Evolutionary conservation across 306 rosid genomes (phyloP), one percentile per base, ranked within the genome.

Genomic region (Rosa chinensis): DNA sequence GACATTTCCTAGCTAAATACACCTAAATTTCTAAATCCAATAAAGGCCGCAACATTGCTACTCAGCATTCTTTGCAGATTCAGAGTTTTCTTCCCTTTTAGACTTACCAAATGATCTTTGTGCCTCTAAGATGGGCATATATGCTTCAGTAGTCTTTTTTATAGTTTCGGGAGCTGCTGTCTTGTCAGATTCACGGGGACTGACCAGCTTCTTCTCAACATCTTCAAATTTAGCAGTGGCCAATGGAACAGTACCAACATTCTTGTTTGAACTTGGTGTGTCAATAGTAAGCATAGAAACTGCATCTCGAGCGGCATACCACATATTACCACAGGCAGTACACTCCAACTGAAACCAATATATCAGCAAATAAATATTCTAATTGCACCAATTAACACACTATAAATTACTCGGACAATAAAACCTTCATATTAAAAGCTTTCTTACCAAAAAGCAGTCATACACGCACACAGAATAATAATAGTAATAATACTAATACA

Each of bases 221-320:
- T 83, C 87, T 84, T 89, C 96, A 79, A 88, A 86, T 84, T 93
- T 89, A 63, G 97, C 89, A 13, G 92, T 86, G 78, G 92, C 88
- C 85, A 35, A 88, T 14, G 96, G 97, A 17, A 88, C 88, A 0
- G 90, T 86, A 39, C 90, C 92, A 9, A 83, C 89, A 20, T 72
- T 83, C 81, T 73, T 79, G 76, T 86, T 56, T 10, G 96, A 79
- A 74, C 73, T 83, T 0, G 91, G 74, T 49, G 88, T 81, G 23
- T 87, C 92, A 69, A 91, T 76, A 39, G 96, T 89, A 72, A 87
- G 93, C 77, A 67, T 53, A 71, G 98, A 92, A n/a, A 85, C 89
- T 73, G 81, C 97, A 77, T 96, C 97, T 61, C 96, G 86, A 56
- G 93, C 91, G 43, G 96, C 94, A 83, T 90, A 93, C 99, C 99